Base-by-base conservation (phyloP, 1,284 basidiomycete genomes). In the Malassezia brasiliensis region DNA sequence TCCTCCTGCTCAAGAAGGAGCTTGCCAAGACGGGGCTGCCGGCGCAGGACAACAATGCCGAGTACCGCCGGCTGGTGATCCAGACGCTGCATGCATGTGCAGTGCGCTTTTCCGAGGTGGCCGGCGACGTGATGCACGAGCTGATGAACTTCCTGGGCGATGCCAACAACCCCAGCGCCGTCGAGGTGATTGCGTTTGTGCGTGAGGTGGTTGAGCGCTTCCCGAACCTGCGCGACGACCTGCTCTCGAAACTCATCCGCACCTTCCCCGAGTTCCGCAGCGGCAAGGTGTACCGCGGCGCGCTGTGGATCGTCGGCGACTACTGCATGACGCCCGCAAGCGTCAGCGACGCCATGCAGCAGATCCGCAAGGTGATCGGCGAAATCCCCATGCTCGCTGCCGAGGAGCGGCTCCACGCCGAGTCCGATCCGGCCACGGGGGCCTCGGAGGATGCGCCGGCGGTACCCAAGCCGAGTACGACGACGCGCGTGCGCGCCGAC, bases 91-190 rank as follows among this genome's bases (percentile, higher is more conserved):
- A 98, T 76, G 82, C 94, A 49, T 93, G 89, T 68, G 93, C 93
- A 8, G 86, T 96, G 80, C 88, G 86, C 69, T 96, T 96, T 80
- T 90, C 89, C n/a, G 93, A 98, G 76, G 88, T 99, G 14, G 93
- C 93, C 3, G 87, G 88, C 5, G 90, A 86, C 64, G 93, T 98
- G 45, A 90, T 98, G 0, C 88, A 93, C 66, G 91, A 91, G 3
- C 81, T 99, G 50, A 94, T 98, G 89, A 90, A 96, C 72, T 98
- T 98, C 83, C 82, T 98, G 36, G 89, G 90, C 30, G 93, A 98
- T 77, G 85, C 88, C 5, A 91, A 85, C 78, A 96, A 94, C 78
- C 87, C 90, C 1, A 89, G 88, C 9, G 90, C 93, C 0, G 82
- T 96, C 39, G 93, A 96, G 69, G 93, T 96, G 44, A 90, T 96